A percentile compares a stretch with the other conserved stretches of the same genome.
Conservation (phyloP, 495 filamentous ascomycete species). For the Neurospora hispaniola region DNA sequence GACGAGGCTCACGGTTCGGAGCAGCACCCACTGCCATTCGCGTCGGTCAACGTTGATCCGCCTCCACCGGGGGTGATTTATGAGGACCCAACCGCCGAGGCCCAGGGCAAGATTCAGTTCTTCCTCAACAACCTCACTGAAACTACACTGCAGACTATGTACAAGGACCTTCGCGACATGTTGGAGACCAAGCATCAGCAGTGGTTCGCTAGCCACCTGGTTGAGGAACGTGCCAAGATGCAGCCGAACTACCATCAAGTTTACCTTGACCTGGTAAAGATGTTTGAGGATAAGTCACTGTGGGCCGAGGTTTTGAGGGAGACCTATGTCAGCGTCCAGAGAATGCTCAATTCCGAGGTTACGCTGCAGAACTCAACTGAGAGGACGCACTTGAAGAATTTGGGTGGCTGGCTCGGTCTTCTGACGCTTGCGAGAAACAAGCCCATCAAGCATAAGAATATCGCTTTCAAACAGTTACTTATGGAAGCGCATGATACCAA, state of each 20-base stretch:
- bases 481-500: slow-evolving; percentile 87
- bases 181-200: slow-evolving; percentile 73
- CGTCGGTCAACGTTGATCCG: slow-evolving; percentile 63
- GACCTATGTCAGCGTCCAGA: slow-evolving; percentile 77
- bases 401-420: slow-evolving; percentile 86
- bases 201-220: slow-evolving; percentile 95
- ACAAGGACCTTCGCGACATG: slow-evolving; percentile 64
- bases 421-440: slow-evolving; percentile 90
- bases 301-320: slow-evolving; percentile 87
- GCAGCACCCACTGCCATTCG: slow-evolving; percentile 48
- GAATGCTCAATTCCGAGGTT: slow-evolving; percentile 77
- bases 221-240: slow-evolving; percentile 90
- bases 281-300: slow-evolving; percentile 64
- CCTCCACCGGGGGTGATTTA: slow-evolving; percentile 48
- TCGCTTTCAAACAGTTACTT: slow-evolving; percentile 91
- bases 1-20: slow-evolving; percentile 50
- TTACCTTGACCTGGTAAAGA: slow-evolving; percentile 80
- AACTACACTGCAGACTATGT: slow-evolving; percentile 73
- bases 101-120: slow-evolving; percentile 89
- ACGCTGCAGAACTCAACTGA: slow-evolving; percentile 73
- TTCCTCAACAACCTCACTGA: slow-evolving; percentile 93
- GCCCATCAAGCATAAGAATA: slow-evolving; percentile 91
- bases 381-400: slow-evolving; percentile 77
- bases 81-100: slow-evolving; percentile 71
- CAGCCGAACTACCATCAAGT: slow-evolving; percentile 92